Evolutionary conservation across 192 early-diverging fungal genomes (phyloP), one percentile per base, ranked within the genome.

Genomic region (Linnemannia elongata): DNA sequence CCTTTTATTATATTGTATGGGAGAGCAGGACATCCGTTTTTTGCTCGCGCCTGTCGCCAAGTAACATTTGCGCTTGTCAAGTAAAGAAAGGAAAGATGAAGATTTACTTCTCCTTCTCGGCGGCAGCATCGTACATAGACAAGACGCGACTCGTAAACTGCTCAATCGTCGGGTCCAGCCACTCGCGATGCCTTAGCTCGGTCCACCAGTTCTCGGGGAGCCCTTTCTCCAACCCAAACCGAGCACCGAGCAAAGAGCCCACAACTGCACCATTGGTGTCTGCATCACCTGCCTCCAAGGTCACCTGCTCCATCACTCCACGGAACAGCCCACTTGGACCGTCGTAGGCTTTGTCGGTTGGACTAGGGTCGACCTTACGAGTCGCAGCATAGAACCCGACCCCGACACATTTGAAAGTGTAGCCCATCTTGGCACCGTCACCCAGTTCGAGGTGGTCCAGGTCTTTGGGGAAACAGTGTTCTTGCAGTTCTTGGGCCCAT

Each of bases 261-360:
- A 89, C 90, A 33, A 93, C 92, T 18, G 90, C 82, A 8, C 81
- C 88, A 75, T 93, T 93, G 22, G 92, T 93, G 76, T 93, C 92
- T 5, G 92, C 89, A 78, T 92, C 91, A 15, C 92, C 92, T 38
- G 86, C 92, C 76, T 93, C 91, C 63, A 92, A 66, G 4, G 79
- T 77, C 22, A 93, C 41, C 45, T 89, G 89, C n/a, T 86, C 91
- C 54, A 92, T 88, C 15, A 91, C 72, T 18, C 85, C 85, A 45
- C 85, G 68, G 33, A 87, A 87, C 44, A 87, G 52, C 7, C 85
- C 85, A 20, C 54, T 22, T 7, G 79, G 63, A 1, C 85, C 85
- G 7, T 81, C 76, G 42, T 87, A 87, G 2, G 49, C 68, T 0
- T 42, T 8, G 30, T 47, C 71, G 0, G 82, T 87, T 1, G 86